Percentiles rank a stretch among this genome's conserved stretches.
phyloP scores from a whole-genome alignment of 768 basidiomycete species.

The Termitomyces heimii region DNA sequence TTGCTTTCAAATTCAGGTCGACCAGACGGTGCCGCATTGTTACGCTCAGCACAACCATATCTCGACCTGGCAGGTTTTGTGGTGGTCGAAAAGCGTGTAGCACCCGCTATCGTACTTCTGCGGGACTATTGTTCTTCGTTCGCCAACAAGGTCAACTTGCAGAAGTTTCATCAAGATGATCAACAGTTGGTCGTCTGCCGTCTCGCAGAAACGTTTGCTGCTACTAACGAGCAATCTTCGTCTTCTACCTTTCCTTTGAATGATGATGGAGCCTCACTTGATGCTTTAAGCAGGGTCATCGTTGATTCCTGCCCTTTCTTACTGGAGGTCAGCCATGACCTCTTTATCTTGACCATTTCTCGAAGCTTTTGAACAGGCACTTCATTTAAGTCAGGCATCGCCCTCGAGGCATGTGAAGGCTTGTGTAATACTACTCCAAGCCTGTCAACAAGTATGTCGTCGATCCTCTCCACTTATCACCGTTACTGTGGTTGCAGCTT shows the following conservation, averaged over 20 bases:
- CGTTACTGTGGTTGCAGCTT: background rate
- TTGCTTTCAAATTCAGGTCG: conserved; percentile 9
- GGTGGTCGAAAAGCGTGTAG: conserved; percentile 33
- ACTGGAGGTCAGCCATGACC: conserved; percentile 35
- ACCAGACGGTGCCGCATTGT: conserved; percentile 19
- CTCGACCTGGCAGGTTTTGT: conserved; percentile 41
- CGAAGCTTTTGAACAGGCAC: conserved; percentile 18
- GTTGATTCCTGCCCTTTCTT: conserved; percentile 44
- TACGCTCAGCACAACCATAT: conserved; percentile 34
- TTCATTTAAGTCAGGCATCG: conserved; percentile 22
- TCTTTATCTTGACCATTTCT: background rate
- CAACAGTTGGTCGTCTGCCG: conserved; percentile 39
- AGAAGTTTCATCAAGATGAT: conserved; percentile 36
- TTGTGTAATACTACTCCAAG: conserved; percentile 36
- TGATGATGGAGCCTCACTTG: conserved; percentile 21
- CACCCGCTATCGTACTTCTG: conserved; percentile 40
- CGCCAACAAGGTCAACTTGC: conserved; percentile 41
- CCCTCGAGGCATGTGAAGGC: conserved; percentile 27
- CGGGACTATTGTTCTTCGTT: conserved; percentile 43
- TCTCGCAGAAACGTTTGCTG: conserved; percentile 37
- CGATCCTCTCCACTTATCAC: background rate
- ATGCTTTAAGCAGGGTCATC: conserved; percentile 37
- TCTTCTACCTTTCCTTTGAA: conserved; percentile 14
- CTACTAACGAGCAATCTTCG: conserved; percentile 27
- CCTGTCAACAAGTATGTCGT: conserved; percentile 32